phyloP scores from a whole-genome alignment of 305 asterid species.

The Fraxinus paxiana region DNA sequence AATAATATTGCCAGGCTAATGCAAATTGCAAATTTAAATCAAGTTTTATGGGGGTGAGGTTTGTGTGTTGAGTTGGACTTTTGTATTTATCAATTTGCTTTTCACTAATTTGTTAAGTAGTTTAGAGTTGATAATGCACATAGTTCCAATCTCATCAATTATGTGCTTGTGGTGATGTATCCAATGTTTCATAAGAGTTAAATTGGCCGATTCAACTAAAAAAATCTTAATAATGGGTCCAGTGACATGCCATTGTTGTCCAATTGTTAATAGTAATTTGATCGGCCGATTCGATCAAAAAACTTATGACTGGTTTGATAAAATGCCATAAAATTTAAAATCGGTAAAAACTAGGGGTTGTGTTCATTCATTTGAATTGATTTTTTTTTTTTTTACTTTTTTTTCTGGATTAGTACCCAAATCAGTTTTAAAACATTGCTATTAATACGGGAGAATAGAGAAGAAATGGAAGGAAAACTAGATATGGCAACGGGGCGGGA shows the following conservation, averaged over 20 bases:
- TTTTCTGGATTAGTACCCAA: neutral
- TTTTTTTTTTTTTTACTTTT: too few relatives aligned
- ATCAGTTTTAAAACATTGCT: too few relatives aligned
- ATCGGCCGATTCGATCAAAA: neutral
- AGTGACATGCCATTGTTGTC: neutral
- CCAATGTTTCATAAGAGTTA: neutral
- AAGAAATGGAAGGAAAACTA: neutral
- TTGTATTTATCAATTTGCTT: neutral
- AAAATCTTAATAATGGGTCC: neutral
- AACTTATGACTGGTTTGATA: neutral
- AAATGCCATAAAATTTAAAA: neutral
- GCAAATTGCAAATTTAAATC: neutral
- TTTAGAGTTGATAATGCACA: neutral
- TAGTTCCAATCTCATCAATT: neutral
- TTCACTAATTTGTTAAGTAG: neutral
- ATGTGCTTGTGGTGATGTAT: neutral
- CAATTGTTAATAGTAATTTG: neutral
- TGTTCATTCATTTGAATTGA: neutral
- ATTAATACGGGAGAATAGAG: neutral
- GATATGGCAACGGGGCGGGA: too few relatives aligned
- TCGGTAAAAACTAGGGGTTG: neutral
- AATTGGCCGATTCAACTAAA: neutral
- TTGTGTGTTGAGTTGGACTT: neutral
- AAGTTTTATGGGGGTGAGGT: neutral
- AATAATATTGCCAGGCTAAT: neutral